Conservation (phyloP, 805 yeast species). For the Teunomyces cretensis region DNA sequence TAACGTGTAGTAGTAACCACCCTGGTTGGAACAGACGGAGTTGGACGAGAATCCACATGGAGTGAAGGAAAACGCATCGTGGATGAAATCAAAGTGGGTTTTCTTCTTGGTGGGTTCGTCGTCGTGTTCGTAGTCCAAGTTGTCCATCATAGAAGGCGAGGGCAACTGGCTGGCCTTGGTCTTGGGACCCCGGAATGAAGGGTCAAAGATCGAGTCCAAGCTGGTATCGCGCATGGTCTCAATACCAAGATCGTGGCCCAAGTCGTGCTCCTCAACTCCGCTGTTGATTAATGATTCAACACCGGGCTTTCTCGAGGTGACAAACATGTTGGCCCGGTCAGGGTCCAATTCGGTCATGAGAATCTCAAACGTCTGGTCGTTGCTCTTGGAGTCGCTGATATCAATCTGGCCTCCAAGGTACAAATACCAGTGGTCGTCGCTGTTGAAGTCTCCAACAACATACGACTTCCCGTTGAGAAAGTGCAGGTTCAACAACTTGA, state of each 20-base stretch:
- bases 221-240: slow-evolving; percentile 63
- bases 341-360: slow-evolving; percentile 84
- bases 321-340: slow-evolving; percentile 56
- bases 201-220: slow-evolving; percentile 56
- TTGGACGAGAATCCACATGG: slow-evolving; percentile 97
- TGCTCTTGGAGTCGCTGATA: slow-evolving; percentile 5
- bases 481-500: slow-evolving; percentile 60
- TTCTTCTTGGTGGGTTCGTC: slow-evolving; percentile 9
- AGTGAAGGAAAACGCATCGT: slow-evolving; percentile 86
- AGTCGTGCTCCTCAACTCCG: slow-evolving; percentile 56
- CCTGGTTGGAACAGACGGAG: slow-evolving; percentile 56
- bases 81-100: slow-evolving; percentile 38
- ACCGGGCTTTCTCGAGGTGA: slow-evolving; percentile 50
- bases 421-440: slow-evolving; percentile 88
- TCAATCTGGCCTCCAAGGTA: slow-evolving; percentile 56
- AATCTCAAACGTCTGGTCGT: slow-evolving; percentile 80
- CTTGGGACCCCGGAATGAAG: slow-evolving; percentile 1
- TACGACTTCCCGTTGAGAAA: slow-evolving; percentile 65
- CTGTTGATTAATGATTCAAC: slow-evolving; percentile 36
- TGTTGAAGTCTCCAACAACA: slow-evolving; percentile 71
- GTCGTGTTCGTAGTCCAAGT: slow-evolving; percentile 21
- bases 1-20: slow-evolving; percentile 65
- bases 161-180: slow-evolving; percentile 23
- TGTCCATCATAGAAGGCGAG: slow-evolving; percentile 34
- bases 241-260: slow-evolving; percentile 78